Percentiles rank a stretch among this genome's conserved stretches.
Evolutionary conservation across 495 filamentous ascomycete species (phyloP).

Genomic region (Lindgomyces ingoldianus): DNA sequence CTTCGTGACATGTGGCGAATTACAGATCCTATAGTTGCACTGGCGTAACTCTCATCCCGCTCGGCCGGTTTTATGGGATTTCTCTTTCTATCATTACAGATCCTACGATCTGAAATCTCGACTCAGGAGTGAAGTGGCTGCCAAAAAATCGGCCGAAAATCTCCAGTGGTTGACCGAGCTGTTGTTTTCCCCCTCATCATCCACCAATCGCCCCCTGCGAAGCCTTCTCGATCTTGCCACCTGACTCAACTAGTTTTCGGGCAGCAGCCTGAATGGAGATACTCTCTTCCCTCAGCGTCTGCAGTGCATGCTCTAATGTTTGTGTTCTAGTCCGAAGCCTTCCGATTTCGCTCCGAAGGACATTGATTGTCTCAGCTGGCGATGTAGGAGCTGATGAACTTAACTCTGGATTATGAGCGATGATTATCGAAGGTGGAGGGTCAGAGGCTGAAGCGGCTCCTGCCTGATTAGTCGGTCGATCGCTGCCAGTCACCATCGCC

Average conservation of each 20-base stretch:
- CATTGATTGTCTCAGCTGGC: constrained; percentile 29
- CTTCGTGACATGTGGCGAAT: not conserved
- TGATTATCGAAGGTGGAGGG: constrained; percentile 5
- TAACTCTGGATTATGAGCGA: not conserved
- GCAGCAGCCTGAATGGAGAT: constrained; percentile 32
- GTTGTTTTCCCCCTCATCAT: not conserved
- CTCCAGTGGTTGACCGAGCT: not conserved
- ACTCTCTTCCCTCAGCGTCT: constrained; percentile 34
- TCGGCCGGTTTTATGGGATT: no score
- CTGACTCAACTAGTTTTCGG: constrained; percentile 23
- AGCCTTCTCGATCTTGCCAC: constrained; percentile 30
- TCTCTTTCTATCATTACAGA: no score
- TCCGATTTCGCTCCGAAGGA: constrained; percentile 33
- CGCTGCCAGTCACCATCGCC: constrained; percentile 33
- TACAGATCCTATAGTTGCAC: not conserved
- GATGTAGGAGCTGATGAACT: not conserved
- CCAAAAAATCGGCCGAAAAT: not conserved
- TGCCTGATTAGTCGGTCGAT: not conserved
- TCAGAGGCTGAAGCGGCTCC: not conserved
- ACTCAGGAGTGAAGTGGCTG: not conserved
- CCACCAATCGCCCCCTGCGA: constrained; percentile 9
- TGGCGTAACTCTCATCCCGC: no score
- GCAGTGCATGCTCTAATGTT: constrained; percentile 27
- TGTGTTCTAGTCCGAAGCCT: constrained; percentile 26
- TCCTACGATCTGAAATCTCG: no score